phyloP scores from a whole-genome alignment of 495 filamentous ascomycete species.

The Hypoxylon subgilvum region DNA sequence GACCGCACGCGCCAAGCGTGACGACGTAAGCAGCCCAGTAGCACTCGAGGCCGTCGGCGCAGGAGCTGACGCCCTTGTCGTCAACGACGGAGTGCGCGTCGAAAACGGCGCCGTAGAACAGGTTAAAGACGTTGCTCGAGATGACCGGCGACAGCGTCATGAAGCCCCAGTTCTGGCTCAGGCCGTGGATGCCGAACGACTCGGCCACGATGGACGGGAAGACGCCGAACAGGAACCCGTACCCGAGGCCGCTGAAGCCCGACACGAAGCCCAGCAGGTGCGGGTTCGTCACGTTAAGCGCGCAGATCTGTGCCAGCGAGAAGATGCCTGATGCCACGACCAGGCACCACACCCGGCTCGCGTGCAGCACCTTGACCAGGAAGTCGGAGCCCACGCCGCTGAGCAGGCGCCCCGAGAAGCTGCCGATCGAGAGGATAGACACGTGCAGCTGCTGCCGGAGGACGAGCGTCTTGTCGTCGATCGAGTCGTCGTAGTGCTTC shows the following conservation, averaged over 20 bases:
- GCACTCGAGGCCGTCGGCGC: slow-evolving; percentile 78
- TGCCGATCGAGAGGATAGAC: slow-evolving; percentile 84
- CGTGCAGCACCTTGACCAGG: slow-evolving; percentile 76
- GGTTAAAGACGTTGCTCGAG: slow-evolving; percentile 88
- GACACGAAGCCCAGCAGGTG: slow-evolving; percentile 79
- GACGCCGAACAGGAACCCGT: slow-evolving; percentile 94
- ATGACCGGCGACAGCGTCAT: slow-evolving; percentile 89
- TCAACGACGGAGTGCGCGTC: slow-evolving; percentile 77
- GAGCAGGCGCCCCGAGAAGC: slow-evolving; percentile 78
- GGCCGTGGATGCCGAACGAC: slow-evolving; percentile 86
- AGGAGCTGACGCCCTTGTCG: slow-evolving; percentile 72
- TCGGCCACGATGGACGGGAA: slow-evolving; percentile 92
- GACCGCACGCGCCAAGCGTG: slow-evolving; percentile 75
- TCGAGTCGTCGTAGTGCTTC: slow-evolving; percentile 79
- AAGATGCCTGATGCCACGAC: slow-evolving; percentile 79
- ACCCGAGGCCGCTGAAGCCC: slow-evolving; percentile 82
- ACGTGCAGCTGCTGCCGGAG: slow-evolving; percentile 90
- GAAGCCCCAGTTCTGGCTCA: slow-evolving; percentile 90
- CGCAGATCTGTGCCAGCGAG: slow-evolving; percentile 78
- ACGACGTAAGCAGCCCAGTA: slow-evolving; percentile 82
- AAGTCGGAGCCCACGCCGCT: slow-evolving; percentile 90
- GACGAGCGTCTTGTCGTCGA: slow-evolving; percentile 74
- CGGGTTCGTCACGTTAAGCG: slow-evolving; percentile 79
- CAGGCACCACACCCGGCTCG: slow-evolving; percentile 88
- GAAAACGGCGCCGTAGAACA: slow-evolving; percentile 82